A percentile compares a stretch with the other conserved stretches of the same genome.
phyloP scores from a whole-genome alignment of 148 eudicot species.

The Nepenthes mirabilis region DNA sequence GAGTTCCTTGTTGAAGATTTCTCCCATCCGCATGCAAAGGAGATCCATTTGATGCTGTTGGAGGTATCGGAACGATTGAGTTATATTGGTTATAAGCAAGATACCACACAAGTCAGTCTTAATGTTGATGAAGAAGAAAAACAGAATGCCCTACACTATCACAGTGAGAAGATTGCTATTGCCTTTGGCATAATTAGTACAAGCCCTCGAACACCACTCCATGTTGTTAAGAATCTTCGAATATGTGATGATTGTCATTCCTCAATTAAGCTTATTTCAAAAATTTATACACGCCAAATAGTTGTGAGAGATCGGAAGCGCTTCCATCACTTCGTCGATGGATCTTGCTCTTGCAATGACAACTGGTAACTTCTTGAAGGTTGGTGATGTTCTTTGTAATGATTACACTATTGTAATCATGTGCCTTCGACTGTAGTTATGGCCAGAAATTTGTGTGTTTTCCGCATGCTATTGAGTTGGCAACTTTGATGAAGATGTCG shows the following conservation, averaged over 20 bases:
- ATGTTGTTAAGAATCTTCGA: slow-evolving; percentile 47
- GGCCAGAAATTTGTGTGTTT: no score
- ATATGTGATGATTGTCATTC: slow-evolving; percentile 60
- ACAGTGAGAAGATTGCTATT: slow-evolving; percentile 53
- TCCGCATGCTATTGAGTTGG: no score
- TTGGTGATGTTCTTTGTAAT: no score
- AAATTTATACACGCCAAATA: slow-evolving; percentile 29
- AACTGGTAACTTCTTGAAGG: slow-evolving; percentile 25
- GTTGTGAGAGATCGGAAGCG: slow-evolving; percentile 45
- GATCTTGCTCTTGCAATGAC: slow-evolving; percentile 49
- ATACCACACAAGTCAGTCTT: slow-evolving; percentile 42
- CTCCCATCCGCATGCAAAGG: slow-evolving; percentile 33
- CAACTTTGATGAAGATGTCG: no score
- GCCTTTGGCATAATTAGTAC: slow-evolving; percentile 63
- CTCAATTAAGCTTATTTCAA: slow-evolving; percentile 40
- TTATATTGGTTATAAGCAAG: slow-evolving; percentile 32
- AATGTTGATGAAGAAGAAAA: slow-evolving; percentile 45
- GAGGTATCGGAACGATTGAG: slow-evolving; percentile 36
- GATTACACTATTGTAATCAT: no score
- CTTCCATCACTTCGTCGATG: slow-evolving; percentile 55
- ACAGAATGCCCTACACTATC: slow-evolving; percentile 24
- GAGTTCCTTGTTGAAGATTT: slow-evolving; percentile 59
- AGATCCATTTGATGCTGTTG: slow-evolving; percentile 39
- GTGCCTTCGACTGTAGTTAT: no score
- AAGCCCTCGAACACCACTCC: slow-evolving; percentile 30